Evolutionary conservation across 257 asterid genomes (phyloP).

Genomic region (Fraxinus anomala): DNA sequence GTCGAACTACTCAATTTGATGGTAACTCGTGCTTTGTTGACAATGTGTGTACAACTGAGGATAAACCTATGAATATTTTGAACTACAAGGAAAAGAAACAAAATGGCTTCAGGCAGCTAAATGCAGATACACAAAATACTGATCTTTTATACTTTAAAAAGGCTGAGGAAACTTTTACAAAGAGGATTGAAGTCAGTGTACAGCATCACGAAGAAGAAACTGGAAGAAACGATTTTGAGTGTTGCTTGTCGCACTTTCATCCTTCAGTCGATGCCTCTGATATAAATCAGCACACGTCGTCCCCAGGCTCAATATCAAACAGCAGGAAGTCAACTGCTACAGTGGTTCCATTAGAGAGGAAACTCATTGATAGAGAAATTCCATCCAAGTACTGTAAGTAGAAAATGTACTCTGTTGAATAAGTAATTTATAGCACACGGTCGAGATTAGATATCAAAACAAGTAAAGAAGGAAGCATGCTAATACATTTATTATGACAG

Average conservation of each 20-base stretch:
- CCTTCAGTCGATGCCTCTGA: slow-evolving; percentile 16
- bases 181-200: slow-evolving; percentile 19
- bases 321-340: slow-evolving; percentile 33
- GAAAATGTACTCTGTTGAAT: slow-evolving; percentile 2
- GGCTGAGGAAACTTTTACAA: slow-evolving; percentile 23
- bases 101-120: slow-evolving; percentile 8
- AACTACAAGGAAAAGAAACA: slow-evolving; percentile 11
- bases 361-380: slow-evolving; percentile 29
- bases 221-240: slow-evolving; percentile 16
- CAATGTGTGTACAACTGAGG: slow-evolving; percentile 15
- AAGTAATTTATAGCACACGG: background rate
- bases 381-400: slow-evolving; percentile 43
- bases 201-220: background rate
- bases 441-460: background rate
- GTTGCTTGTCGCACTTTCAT: slow-evolving; percentile 14
- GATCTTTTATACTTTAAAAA: slow-evolving; percentile 17
- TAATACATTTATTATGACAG: slow-evolving; percentile 28
- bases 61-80: slow-evolving; percentile 5
- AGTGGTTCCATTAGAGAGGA: slow-evolving; percentile 31
- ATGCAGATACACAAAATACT: background rate
- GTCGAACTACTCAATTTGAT: slow-evolving; percentile 30
- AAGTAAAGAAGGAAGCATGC: background rate
- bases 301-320: slow-evolving; percentile 28
- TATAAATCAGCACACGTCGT: slow-evolving; percentile 20
- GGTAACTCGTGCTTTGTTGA: slow-evolving; percentile 10